These are phyloP conservation scores for Fusarium graminum DNA, from an alignment of 2,329 filamentous ascomycete genomes.

Conservation along the genomic window DNA sequence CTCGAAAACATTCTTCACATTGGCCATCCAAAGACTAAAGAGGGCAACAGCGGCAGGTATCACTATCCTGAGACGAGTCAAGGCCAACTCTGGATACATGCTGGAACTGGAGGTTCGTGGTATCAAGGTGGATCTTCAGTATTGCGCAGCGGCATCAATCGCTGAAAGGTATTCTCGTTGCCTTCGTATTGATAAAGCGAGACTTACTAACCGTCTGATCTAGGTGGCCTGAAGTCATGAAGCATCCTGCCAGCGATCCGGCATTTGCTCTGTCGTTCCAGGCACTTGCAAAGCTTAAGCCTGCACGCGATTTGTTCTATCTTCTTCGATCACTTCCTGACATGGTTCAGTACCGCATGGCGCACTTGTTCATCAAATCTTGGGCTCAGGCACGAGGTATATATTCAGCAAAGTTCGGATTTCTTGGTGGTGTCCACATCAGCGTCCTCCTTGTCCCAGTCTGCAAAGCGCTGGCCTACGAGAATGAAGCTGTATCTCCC, in stretches of 20 bases:
- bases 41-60: conserved; percentile 60
- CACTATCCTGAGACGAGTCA: conserved; percentile 68
- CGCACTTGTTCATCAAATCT: conserved; percentile 70
- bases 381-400: conserved; percentile 74
- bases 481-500: conserved; percentile 56
- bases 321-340: conserved; percentile 71
- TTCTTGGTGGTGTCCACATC: conserved; percentile 74
- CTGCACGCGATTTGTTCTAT: conserved; percentile 72
- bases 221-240: conserved; percentile 62
- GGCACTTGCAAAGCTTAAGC: conserved; percentile 72
- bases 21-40: conserved; percentile 67
- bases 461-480: conserved; percentile 65
- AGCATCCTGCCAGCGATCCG: conserved; percentile 63
- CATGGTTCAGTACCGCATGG: conserved; percentile 67
- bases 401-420: conserved; percentile 75
- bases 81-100: conserved; percentile 71
- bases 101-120: conserved; percentile 71
- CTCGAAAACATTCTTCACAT: conserved; percentile 70
- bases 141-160: conserved; percentile 70
- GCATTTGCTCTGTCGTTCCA: conserved; percentile 68
- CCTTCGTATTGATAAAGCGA: neutral
- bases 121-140: conserved; percentile 74
- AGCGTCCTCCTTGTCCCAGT: conserved; percentile 71
- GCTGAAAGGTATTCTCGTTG: conserved; percentile 59
- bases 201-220: neutral